Percentiles rank a stretch among this genome's conserved stretches.
phyloP scores from a whole-genome alignment of 2,329 filamentous ascomycete genomes.

The Pseudocercospora crystallina region DNA sequence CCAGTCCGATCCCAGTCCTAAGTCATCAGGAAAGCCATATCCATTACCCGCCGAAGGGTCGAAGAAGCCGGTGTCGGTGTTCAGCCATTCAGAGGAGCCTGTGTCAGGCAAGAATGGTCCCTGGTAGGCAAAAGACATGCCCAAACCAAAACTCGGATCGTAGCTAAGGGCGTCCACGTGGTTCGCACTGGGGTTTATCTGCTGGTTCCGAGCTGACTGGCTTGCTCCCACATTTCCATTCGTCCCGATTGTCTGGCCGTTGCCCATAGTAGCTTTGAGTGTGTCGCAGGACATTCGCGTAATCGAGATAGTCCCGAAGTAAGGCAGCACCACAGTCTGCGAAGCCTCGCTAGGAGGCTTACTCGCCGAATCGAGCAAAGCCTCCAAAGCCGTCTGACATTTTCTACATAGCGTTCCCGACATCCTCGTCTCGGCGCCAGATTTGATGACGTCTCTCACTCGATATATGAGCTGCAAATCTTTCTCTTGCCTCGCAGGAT shows the following conservation, averaged over 20 bases:
- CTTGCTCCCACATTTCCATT: neutral
- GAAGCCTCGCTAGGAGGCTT: neutral
- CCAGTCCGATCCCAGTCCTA: constrained; percentile 4
- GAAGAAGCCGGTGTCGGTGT: neutral
- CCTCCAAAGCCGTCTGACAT: constrained; percentile 6
- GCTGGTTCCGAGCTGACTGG: neutral
- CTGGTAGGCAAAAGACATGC: constrained; percentile 4
- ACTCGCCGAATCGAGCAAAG: constrained; percentile 2
- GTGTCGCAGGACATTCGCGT: neutral
- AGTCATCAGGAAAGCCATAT: neutral
- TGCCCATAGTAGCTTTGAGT: neutral
- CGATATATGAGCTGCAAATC: constrained; percentile 7
- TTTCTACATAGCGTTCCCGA: constrained; percentile 8
- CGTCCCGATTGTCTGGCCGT: neutral
- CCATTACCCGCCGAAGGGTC: neutral
- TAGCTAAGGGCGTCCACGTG: neutral
- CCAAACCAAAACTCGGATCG: neutral
- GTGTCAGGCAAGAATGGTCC: neutral
- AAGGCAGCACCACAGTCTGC: constrained; percentile 9
- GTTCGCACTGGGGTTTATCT: neutral
- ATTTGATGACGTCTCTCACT: constrained; percentile 4
- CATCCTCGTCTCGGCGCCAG: constrained; percentile 1
- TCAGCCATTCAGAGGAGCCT: neutral
- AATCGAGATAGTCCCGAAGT: constrained; percentile 12
- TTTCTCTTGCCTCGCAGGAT: neutral